These are phyloP conservation scores for Emmonsiellopsis sp. DNA, from an alignment of 2,329 filamentous ascomycete genomes.

Conservation along the genomic window DNA sequence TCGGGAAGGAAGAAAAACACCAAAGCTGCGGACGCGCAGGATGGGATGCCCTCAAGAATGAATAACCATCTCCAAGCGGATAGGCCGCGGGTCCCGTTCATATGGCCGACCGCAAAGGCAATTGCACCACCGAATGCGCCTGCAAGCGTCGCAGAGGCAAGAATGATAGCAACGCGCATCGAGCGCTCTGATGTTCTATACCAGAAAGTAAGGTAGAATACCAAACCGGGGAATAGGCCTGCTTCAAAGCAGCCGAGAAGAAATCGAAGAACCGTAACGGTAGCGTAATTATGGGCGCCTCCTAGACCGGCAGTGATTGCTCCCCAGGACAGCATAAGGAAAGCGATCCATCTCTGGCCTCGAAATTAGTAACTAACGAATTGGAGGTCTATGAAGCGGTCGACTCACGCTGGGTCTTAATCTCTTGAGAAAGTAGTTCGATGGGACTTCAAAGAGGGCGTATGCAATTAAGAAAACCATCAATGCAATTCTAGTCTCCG, in stretches of 20 bases:
- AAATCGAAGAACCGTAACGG: conserved; percentile 39
- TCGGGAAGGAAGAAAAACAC: conserved; percentile 42
- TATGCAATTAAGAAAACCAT: conserved; percentile 43
- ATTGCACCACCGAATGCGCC: conserved; percentile 47
- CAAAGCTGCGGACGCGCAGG: conserved; percentile 27
- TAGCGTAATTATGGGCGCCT: conserved; percentile 33
- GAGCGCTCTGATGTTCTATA: conserved; percentile 49
- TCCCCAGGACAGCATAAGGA: conserved; percentile 44
- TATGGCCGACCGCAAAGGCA: conserved; percentile 44
- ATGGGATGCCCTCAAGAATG: conserved; percentile 36
- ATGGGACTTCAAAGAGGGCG: conserved; percentile 42
- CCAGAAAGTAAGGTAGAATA: conserved; percentile 45
- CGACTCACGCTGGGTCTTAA: conserved; percentile 31
- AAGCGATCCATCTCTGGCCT: conserved; percentile 39
- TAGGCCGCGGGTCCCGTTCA: conserved; percentile 25
- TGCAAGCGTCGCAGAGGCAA: conserved; percentile 46
- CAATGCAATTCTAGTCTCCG: conserved; percentile 29
- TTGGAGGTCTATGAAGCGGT: background rate
- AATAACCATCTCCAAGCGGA: conserved; percentile 41
- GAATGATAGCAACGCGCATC: conserved; percentile 48
- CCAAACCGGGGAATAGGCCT: conserved; percentile 42
- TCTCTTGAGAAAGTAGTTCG: conserved; percentile 43
- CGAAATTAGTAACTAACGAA: background rate
- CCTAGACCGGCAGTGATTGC: conserved; percentile 41
- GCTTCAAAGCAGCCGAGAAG: conserved; percentile 43